Evolutionary conservation across 805 yeast species (phyloP).

Genomic region (Candida alai): DNA sequence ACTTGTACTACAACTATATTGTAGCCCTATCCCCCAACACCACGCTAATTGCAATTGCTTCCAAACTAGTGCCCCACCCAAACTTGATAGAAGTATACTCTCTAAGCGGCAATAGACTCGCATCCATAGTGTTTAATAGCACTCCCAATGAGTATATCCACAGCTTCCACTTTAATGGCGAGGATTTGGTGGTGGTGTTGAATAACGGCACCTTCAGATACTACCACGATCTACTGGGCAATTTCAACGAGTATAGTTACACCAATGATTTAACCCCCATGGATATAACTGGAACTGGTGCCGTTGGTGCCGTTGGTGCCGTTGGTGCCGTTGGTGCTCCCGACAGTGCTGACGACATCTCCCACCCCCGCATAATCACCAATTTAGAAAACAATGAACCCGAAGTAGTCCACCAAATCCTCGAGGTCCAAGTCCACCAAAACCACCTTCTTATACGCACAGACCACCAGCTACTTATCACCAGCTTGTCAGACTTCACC

Average conservation of each 20-base stretch:
- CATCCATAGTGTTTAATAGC: conserved; percentile 36
- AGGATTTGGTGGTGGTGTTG: conserved; percentile 54
- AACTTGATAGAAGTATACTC: conserved; percentile 36
- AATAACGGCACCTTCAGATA: conserved; percentile 50
- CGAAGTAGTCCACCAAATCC: conserved; percentile 26
- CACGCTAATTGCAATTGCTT: conserved; percentile 52
- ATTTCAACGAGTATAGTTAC: conserved; percentile 50
- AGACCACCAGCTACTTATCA: conserved; percentile 27
- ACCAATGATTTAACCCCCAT: conserved; percentile 17
- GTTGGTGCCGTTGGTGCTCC: conserved; percentile 18
- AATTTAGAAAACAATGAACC: conserved; percentile 29
- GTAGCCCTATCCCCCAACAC: conserved; percentile 51
- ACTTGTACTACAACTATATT: conserved; percentile 33
- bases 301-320: background rate
- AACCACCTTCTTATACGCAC: conserved; percentile 44
- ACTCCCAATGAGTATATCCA: conserved; percentile 50
- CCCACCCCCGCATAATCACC: conserved; percentile 17
- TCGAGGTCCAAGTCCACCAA: conserved; percentile 29
- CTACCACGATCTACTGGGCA: conserved; percentile 65
- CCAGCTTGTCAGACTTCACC: conserved; percentile 37
- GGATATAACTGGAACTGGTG: conserved; percentile 9
- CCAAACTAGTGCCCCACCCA: conserved; percentile 32
- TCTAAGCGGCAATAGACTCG: conserved; percentile 30
- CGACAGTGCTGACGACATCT: conserved; percentile 25
- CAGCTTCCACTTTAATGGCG: conserved; percentile 48